Conservation (phyloP, 495 filamentous ascomycete genomes). For the Penicillium samsonianum region DNA sequence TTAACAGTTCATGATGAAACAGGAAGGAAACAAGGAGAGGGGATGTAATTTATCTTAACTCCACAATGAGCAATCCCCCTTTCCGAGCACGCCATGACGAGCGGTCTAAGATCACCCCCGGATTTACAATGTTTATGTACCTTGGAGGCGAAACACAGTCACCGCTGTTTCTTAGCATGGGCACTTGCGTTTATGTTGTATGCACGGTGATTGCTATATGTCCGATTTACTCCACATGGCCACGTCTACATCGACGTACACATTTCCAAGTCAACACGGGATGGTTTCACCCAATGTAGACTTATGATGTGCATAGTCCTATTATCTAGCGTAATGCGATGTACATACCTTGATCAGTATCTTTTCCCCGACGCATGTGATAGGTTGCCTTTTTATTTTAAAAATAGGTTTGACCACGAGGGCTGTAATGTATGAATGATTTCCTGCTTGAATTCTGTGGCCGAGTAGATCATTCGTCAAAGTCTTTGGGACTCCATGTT, state of each 20-base stretch:
- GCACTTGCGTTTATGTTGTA: neutral
- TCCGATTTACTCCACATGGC: constrained; percentile 10
- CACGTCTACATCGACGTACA: constrained; percentile 5
- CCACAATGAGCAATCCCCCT: constrained; percentile 33
- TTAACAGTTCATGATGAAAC: too few species aligned
- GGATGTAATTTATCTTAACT: constrained; percentile 8
- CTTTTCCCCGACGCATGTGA: neutral
- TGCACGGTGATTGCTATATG: neutral
- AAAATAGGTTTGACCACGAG: neutral
- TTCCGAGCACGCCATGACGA: constrained; percentile 36
- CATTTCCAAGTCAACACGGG: constrained; percentile 1
- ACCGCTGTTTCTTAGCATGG: constrained; percentile 16
- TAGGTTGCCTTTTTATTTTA: neutral
- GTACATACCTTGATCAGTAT: constrained; percentile 10
- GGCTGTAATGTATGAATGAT: neutral
- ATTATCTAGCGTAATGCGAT: neutral
- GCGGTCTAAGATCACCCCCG: constrained; percentile 18
- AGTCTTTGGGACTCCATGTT: too few species aligned
- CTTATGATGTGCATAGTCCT: neutral
- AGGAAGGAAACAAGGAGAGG: neutral
- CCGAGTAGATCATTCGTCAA: too few species aligned
- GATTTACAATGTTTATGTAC: constrained; percentile 8
- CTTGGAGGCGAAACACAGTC: constrained; percentile 11
- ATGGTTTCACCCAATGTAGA: constrained; percentile 29
- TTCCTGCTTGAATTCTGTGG: neutral